A percentile compares a stretch with the other conserved stretches of the same genome.
These are phyloP conservation scores for Phaeotremella fagi DNA, from an alignment of 768 basidiomycete genomes.

Conservation along the genomic window DNA sequence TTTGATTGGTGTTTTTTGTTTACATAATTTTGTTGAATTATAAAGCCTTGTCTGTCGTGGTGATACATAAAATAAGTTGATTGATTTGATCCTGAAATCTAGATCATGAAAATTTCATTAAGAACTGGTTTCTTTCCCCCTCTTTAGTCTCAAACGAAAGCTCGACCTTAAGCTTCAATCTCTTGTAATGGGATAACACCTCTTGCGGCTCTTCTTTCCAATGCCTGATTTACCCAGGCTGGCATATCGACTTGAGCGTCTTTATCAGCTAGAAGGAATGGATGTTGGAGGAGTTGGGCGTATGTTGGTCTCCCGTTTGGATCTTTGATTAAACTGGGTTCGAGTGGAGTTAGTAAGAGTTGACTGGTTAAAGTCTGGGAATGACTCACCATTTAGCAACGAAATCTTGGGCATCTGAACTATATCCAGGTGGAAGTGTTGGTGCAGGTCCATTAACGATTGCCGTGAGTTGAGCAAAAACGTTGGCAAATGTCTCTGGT, in stretches of 20 bases:
- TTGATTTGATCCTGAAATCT: no score
- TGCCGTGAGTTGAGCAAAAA: slow-evolving; percentile 93
- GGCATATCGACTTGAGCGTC: slow-evolving; percentile 72
- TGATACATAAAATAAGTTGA: no score
- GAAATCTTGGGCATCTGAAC: slow-evolving; percentile 71
- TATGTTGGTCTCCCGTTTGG: slow-evolving; percentile 77
- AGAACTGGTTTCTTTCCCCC: no score
- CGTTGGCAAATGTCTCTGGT: slow-evolving; percentile 93
- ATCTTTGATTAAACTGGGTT: slow-evolving; percentile 64
- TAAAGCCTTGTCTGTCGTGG: no score
- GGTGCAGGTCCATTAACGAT: slow-evolving; percentile 95
- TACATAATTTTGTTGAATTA: no score
- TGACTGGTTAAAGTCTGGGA: neutral
- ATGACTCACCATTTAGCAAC: slow-evolving; percentile 60
- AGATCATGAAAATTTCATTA: no score
- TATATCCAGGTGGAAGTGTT: slow-evolving; percentile 68
- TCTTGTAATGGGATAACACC: slow-evolving; percentile 24
- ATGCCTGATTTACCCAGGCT: slow-evolving; percentile 62
- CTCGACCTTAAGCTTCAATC: no score
- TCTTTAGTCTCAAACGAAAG: no score
- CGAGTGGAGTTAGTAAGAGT: neutral
- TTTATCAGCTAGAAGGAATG: slow-evolving; percentile 65
- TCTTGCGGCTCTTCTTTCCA: slow-evolving; percentile 41
- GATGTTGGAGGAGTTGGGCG: slow-evolving; percentile 72
- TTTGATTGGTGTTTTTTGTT: no score